These are phyloP conservation scores for Ophiostoma sp. DNA, from an alignment of 2,329 filamentous ascomycete species.

Conservation along the genomic window DNA sequence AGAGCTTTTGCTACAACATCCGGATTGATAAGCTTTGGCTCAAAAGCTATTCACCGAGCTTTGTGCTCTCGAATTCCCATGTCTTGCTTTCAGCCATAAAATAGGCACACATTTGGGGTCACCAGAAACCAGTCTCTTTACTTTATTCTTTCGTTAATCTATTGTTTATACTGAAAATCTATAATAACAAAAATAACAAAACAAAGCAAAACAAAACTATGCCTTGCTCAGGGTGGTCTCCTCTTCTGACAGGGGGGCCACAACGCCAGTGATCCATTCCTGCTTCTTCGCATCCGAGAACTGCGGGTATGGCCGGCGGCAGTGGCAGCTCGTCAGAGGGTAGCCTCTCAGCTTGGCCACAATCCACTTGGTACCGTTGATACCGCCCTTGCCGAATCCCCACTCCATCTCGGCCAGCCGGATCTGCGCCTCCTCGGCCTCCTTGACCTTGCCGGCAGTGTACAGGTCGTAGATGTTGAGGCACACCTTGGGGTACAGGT, in stretches of 20 bases:
- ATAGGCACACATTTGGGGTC: background rate
- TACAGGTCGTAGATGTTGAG: slow-evolving; percentile 47
- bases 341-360: slow-evolving; percentile 52
- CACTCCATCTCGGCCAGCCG: slow-evolving; percentile 50
- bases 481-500: slow-evolving; percentile 52
- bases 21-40: too few species aligned
- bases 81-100: too few species aligned
- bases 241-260: slow-evolving; percentile 14
- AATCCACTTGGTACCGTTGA: slow-evolving; percentile 58
- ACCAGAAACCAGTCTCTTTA: background rate
- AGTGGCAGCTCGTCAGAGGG: slow-evolving; percentile 35
- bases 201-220: background rate
- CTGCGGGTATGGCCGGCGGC: slow-evolving; percentile 49
- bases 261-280: slow-evolving; percentile 36
- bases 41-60: too few species aligned
- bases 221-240: background rate
- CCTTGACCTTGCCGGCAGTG: slow-evolving; percentile 41
- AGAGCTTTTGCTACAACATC: too few species aligned
- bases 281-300: slow-evolving; percentile 44
- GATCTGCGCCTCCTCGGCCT: slow-evolving; percentile 47
- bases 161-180: background rate
- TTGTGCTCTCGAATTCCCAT: too few species aligned
- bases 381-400: slow-evolving; percentile 54
- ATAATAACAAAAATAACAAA: background rate
- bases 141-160: background rate